Conservation (phyloP, 768 basidiomycete genomes). For the Serendipita sp. region DNA sequence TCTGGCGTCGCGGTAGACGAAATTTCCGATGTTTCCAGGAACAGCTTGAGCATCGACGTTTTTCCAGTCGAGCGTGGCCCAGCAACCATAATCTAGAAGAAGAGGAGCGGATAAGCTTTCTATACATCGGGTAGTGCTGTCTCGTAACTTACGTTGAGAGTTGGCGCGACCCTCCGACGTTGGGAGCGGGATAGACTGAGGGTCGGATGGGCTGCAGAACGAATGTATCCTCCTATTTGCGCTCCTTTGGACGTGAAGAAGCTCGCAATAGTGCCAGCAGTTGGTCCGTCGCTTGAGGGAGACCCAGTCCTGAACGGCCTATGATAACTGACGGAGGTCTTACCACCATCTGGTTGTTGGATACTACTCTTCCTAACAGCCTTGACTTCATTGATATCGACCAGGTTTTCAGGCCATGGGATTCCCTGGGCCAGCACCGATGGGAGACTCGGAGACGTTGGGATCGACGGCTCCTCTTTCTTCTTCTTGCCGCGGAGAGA, state of each 20-base stretch:
- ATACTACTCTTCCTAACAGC: background rate
- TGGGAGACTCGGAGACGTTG: conserved; percentile 67
- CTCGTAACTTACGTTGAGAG: conserved; percentile 49
- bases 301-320: conserved; percentile 41
- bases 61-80: conserved; percentile 74
- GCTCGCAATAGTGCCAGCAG: conserved; percentile 25
- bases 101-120: background rate
- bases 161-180: conserved; percentile 36
- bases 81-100: conserved; percentile 32
- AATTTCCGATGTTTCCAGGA: conserved; percentile 72
- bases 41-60: conserved; percentile 61
- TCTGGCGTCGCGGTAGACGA: conserved; percentile 62
- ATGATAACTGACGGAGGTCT: conserved; percentile 33
- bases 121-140: background rate
- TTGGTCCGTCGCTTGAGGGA: conserved; percentile 6
- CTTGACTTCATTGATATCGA: conserved; percentile 35
- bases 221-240: background rate
- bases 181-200: conserved; percentile 23
- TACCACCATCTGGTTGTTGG: background rate
- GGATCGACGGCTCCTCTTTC: conserved; percentile 33
- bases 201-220: conserved; percentile 9
- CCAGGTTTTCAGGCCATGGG: conserved; percentile 71
- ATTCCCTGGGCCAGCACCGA: conserved; percentile 42
- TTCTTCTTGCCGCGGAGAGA: conserved; percentile 14
- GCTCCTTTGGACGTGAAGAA: conserved; percentile 6